Conservation (phyloP, 2,329 filamentous ascomycete species). For the Trichoderma pleuroti region DNA sequence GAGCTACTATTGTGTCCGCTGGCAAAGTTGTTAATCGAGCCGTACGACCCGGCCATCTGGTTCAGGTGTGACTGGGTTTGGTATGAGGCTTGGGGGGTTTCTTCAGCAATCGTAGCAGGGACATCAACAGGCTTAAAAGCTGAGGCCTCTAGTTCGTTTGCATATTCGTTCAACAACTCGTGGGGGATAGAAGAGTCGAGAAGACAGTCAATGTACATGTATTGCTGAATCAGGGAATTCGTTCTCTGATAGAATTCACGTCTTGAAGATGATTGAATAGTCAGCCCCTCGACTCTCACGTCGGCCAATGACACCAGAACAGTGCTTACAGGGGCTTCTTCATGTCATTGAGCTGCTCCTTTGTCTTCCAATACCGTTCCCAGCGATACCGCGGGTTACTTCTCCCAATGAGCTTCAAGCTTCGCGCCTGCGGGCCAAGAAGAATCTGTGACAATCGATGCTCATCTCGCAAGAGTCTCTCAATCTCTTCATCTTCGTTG, state of each 20-base stretch:
- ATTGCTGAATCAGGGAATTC: constrained; percentile 86
- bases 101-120: constrained; percentile 73
- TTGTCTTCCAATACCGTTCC: constrained; percentile 81
- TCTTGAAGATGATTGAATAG: constrained; percentile 34
- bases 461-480: constrained; percentile 50
- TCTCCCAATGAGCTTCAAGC: constrained; percentile 82
- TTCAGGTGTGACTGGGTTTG: constrained; percentile 26
- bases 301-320: background rate
- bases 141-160: constrained; percentile 53
- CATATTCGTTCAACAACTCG: constrained; percentile 86
- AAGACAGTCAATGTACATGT: constrained; percentile 87
- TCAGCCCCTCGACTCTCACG: background rate
- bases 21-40: constrained; percentile 27
- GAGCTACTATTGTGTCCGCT: constrained; percentile 31
- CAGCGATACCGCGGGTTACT: constrained; percentile 83
- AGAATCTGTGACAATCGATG: constrained; percentile 58
- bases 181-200: constrained; percentile 91
- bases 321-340: constrained; percentile 60
- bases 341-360: constrained; percentile 69
- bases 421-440: constrained; percentile 69
- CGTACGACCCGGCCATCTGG: constrained; percentile 27
- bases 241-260: constrained; percentile 85
- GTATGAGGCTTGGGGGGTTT: constrained; percentile 40
- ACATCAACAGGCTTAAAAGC: constrained; percentile 56
- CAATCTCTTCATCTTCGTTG: constrained; percentile 43